Percentiles rank a stretch among this genome's conserved stretches.
These are phyloP conservation scores for Nigrospora osmanthi DNA, from an alignment of 2,329 filamentous ascomycete species.

Conservation along the genomic window DNA sequence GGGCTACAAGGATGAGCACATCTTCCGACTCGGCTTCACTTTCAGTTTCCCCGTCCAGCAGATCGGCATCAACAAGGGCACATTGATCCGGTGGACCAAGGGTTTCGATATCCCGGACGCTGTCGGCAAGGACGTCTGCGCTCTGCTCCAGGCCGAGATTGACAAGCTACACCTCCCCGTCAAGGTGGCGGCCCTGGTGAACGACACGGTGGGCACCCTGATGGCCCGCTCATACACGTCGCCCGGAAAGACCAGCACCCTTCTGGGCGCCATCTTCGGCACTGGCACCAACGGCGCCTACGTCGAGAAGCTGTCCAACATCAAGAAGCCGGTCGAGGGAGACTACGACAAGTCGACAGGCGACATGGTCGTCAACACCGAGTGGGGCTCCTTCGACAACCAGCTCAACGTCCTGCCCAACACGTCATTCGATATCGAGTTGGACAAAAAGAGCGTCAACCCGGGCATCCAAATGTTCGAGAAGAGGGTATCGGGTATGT, in stretches of 20 bases:
- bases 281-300: conserved; percentile 97
- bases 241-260: conserved; percentile 74
- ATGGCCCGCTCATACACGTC: conserved; percentile 97
- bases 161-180: conserved; percentile 81
- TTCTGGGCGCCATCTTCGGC: conserved; percentile 95
- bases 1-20: conserved; percentile 61
- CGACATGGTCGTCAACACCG: conserved; percentile 95
- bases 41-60: conserved; percentile 97
- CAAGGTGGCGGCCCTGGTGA: conserved; percentile 90
- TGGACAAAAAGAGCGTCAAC: conserved; percentile 79
- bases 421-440: conserved; percentile 70
- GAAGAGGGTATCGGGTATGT: conserved; percentile 98
- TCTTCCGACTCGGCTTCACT: conserved; percentile 95
- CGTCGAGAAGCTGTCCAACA: conserved; percentile 79
- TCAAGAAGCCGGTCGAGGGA: conserved; percentile 68
- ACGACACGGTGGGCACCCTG: conserved; percentile 94
- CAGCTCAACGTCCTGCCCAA: conserved; percentile 78
- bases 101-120: conserved; percentile 96
- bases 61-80: conserved; percentile 89
- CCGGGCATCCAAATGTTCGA: conserved; percentile 98
- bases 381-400: conserved; percentile 99
- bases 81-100: conserved; percentile 95
- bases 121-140: conserved; percentile 89
- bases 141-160: conserved; percentile 80
- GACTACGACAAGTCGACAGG: conserved; percentile 74